Evolutionary conservation across 75 land plant species (phyloP).

Genomic region (Chamaecyparis obtusa): DNA sequence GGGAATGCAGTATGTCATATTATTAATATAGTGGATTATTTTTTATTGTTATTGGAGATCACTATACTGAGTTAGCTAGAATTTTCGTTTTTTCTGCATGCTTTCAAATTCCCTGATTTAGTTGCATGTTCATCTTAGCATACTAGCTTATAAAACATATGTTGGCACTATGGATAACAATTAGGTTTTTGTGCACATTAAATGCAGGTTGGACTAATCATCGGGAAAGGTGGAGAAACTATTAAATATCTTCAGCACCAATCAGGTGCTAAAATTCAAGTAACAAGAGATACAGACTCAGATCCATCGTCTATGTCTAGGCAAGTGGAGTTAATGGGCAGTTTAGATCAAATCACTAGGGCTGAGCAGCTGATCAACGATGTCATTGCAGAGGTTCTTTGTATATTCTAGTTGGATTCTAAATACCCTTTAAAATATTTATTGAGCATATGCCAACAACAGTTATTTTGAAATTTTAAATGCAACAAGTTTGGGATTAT

Average conservation of each 20-base stretch:
- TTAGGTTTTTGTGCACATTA: neutral
- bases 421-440: neutral
- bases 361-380: conserved; percentile 97
- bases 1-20: neutral
- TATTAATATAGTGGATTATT: neutral
- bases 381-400: conserved; percentile 86
- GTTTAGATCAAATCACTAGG: conserved; percentile 63
- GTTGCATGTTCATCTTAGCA: neutral
- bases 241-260: conserved; percentile 80
- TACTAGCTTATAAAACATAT: neutral
- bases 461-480: neutral
- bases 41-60: neutral
- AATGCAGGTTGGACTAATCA: conserved; percentile 94
- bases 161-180: neutral
- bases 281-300: conserved; percentile 84
- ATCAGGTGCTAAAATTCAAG: conserved; percentile 95
- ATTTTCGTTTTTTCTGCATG: neutral
- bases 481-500: neutral
- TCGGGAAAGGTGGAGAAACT: conserved; percentile 97
- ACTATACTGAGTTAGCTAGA: neutral
- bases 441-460: neutral
- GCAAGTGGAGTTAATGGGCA: conserved; percentile 89
- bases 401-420: neutral
- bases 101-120: neutral
- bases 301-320: conserved; percentile 65